Evolutionary conservation across 148 eudicot species (phyloP).

Genomic region (Vaccinium darrowii): DNA sequence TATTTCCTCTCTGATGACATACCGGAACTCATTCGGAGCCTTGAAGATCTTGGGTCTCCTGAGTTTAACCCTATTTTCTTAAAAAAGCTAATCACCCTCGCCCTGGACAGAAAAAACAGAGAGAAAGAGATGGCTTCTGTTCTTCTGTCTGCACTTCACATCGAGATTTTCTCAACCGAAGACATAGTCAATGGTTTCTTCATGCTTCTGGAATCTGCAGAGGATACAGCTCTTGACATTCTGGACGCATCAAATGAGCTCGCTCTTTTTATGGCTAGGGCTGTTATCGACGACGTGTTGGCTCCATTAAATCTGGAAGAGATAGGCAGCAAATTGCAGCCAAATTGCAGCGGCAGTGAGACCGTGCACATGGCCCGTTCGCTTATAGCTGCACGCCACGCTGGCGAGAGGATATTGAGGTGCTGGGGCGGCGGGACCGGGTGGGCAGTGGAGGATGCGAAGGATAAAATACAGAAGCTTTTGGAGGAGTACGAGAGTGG

Average conservation of each 20-base stretch:
- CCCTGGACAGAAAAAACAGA: constrained; percentile 91
- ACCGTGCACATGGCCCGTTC: constrained; percentile 83
- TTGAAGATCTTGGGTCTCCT: constrained; percentile 73
- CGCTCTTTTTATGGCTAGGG: constrained; percentile 80
- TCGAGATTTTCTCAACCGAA: constrained; percentile 85
- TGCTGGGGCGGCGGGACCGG: constrained; percentile 99
- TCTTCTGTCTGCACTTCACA: constrained; percentile 82
- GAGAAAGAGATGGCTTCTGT: constrained; percentile 99
- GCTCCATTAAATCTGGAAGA: constrained; percentile 85
- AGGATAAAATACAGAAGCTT: constrained; percentile 89
- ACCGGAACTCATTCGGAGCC: constrained; percentile 83
- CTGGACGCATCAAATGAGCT: constrained; percentile 88
- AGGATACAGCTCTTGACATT: constrained; percentile 87
- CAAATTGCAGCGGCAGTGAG: constrained; percentile 79
- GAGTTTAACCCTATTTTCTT: constrained; percentile 73
- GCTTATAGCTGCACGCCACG: constrained; percentile 80
- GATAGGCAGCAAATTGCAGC: constrained; percentile 53
- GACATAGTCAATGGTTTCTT: constrained; percentile 86
- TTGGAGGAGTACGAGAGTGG: constrained; percentile 85
- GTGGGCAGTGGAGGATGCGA: constrained; percentile 98
- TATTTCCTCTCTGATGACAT: constrained; percentile 95
- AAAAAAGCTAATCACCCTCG: constrained; percentile 82
- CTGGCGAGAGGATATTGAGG: constrained; percentile 90
- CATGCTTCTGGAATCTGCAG: constrained; percentile 86
- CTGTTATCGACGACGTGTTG: constrained; percentile 87